Base-by-base conservation (phyloP, 768 basidiomycete species). In the Phlebiopsis flavidoalba region DNA sequence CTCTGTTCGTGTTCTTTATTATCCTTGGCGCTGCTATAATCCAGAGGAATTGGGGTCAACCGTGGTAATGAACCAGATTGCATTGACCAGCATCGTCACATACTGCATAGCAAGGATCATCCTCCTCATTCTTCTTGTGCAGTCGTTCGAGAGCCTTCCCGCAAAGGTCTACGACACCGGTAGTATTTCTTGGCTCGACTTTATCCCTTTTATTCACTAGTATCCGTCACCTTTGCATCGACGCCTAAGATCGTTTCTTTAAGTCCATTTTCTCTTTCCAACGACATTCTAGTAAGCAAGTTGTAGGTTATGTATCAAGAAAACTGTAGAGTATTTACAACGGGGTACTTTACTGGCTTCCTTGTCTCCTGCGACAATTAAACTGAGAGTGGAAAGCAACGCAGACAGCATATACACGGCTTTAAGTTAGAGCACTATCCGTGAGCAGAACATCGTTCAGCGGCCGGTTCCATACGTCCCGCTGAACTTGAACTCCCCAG, bases 401-500 rank as follows among this genome's bases (percentile, higher is more conserved):
- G 26, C 26, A 31, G 3, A 31, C 26, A 31, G 6, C 26, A 31
- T 31, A 2, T 31, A 31, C 26, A 31, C 26, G 6, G 26, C 26
- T 31, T 31, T 6, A 31, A 31, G 26, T 6, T 31, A 2, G 6
- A 31, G 26, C 26, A 31, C 26, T 31, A 31, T 31, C 26, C 26
- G 26, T 31, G 6, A 31, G 26, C 26, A 31, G 26, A 31, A 31
- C n/a, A 31, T 6, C 26, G 6, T 31, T 31, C 26, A 31, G 26
- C 6, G 26, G 40, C 19, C 37, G 15, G 43, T 67, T 35, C 80
- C 80, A 62, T 83, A 81, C 10, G 77, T 71, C 21, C 82, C 81
- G 62, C 79, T 84, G 66, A 82, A 78, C 67, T 83, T 83, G 74
- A 85, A 83, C 55, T 82, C 80, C n/a, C 81, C 80, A 15, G 76